Evolutionary conservation across 225 moss, liverwort and hornwort genomes (phyloP).

Genomic region (Anthoceros angustus): DNA sequence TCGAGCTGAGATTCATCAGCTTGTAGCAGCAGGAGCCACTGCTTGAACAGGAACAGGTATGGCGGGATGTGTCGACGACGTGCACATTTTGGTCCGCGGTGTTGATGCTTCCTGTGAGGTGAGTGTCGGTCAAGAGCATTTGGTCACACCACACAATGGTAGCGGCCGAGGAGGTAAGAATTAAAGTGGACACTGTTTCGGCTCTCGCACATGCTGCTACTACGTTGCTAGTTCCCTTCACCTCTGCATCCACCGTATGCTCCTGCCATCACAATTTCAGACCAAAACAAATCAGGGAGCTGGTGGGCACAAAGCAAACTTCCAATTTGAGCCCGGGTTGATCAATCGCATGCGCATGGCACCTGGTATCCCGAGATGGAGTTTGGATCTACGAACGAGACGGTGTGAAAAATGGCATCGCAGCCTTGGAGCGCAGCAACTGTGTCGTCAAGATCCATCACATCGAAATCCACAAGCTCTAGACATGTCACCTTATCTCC

Average conservation of each 20-base stretch:
- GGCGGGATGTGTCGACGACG: not conserved
- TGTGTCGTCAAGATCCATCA: not conserved
- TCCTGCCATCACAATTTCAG: not conserved
- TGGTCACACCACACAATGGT: not conserved
- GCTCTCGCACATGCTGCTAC: not conserved
- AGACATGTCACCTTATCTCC: not conserved
- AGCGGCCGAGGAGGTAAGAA: not conserved
- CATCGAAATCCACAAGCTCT: not conserved
- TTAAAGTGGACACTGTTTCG: not conserved
- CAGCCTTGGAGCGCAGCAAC: not conserved
- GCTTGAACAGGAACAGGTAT: not conserved
- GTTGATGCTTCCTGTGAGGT: too few relatives aligned
- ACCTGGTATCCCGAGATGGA: not conserved
- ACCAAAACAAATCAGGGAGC: not conserved
- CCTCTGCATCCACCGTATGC: not conserved
- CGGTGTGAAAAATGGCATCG: not conserved
- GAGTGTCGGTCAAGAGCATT: not conserved
- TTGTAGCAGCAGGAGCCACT: not conserved
- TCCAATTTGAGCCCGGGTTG: too few relatives aligned
- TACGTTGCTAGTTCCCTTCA: not conserved
- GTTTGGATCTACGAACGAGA: not conserved
- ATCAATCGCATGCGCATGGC: not conserved
- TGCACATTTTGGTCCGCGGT: not conserved
- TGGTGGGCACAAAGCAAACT: not conserved
- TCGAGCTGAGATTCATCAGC: not conserved